Evolutionary conservation across 441 rosid species (phyloP).

Genomic region (Melastoma candidum): DNA sequence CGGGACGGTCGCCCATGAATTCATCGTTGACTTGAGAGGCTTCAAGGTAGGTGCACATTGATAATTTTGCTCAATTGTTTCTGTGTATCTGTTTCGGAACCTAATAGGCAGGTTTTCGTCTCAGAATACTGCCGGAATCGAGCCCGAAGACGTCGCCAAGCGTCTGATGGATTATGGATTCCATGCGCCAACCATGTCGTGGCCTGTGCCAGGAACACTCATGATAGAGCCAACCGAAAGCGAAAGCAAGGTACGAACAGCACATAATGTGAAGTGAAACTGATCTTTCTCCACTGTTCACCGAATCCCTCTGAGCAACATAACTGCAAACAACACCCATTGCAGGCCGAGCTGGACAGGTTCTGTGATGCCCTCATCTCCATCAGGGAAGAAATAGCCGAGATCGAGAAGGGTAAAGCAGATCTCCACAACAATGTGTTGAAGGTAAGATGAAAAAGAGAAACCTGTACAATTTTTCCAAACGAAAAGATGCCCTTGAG

Average conservation of each 20-base stretch:
- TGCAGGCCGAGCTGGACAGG: constrained; percentile 93
- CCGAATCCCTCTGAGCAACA: not conserved
- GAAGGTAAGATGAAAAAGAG: constrained; percentile 38
- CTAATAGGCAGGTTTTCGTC: constrained; percentile 7
- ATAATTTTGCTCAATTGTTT: not conserved
- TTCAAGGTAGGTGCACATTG: constrained; percentile 50
- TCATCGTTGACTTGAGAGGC: constrained; percentile 83
- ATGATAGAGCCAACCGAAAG: constrained; percentile 99
- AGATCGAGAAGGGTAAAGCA: constrained; percentile 84
- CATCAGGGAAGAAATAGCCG: constrained; percentile 82
- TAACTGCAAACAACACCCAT: constrained; percentile 7
- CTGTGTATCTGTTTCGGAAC: constrained; percentile 6
- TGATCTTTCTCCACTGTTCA: not conserved
- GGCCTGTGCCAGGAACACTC: constrained; percentile 97
- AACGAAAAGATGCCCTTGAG: no score
- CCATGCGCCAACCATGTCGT: constrained; percentile 97
- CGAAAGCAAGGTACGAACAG: constrained; percentile 79
- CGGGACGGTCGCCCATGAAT: constrained; percentile 94
- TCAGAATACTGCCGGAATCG: constrained; percentile 84
- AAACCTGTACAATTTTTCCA: no score
- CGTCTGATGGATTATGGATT: constrained; percentile 95
- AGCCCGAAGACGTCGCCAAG: constrained; percentile 95
- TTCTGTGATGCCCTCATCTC: constrained; percentile 91
- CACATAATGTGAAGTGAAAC: not conserved
- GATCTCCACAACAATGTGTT: constrained; percentile 82